phyloP scores from a whole-genome alignment of 805 yeast genomes.

The Jamesozyma jinghongensis region DNA sequence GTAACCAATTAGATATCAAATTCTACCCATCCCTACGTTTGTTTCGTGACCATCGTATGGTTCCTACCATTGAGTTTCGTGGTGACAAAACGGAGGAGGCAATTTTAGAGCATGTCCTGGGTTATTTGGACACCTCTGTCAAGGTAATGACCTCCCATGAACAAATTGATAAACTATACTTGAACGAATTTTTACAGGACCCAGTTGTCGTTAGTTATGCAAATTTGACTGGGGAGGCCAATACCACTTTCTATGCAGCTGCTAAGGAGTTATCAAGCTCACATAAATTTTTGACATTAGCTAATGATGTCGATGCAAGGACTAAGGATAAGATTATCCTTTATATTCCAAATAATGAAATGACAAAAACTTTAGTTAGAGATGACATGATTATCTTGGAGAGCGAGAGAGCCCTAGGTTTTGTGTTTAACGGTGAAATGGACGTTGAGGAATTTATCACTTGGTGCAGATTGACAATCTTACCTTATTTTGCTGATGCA shows the following conservation, averaged over 20 bases:
- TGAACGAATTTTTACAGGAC: constrained; percentile 32
- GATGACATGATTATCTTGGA: neutral
- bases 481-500: constrained; percentile 84
- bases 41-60: constrained; percentile 44
- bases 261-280: constrained; percentile 42
- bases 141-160: constrained; percentile 39
- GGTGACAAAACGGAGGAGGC: constrained; percentile 78
- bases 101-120: constrained; percentile 67
- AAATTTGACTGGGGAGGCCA: constrained; percentile 24
- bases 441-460: constrained; percentile 6
- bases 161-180: constrained; percentile 38
- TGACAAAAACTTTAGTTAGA: neutral
- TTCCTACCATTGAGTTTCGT: constrained; percentile 48
- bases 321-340: constrained; percentile 2
- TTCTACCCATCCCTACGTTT: constrained; percentile 81
- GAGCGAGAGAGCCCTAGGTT: neutral
- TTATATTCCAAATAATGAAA: constrained; percentile 4
- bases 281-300: constrained; percentile 57
- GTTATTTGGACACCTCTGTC: constrained; percentile 73
- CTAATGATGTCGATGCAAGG: constrained; percentile 16
- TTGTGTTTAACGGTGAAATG: neutral
- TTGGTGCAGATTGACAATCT: constrained; percentile 45
- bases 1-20: constrained; percentile 54
- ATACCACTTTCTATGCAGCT: constrained; percentile 48
- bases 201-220: constrained; percentile 51